Percentiles rank a stretch among this genome's conserved stretches.
These are phyloP conservation scores for Fagopyrum tataricum DNA, from an alignment of 148 eudicot genomes.

Conservation along the genomic window DNA sequence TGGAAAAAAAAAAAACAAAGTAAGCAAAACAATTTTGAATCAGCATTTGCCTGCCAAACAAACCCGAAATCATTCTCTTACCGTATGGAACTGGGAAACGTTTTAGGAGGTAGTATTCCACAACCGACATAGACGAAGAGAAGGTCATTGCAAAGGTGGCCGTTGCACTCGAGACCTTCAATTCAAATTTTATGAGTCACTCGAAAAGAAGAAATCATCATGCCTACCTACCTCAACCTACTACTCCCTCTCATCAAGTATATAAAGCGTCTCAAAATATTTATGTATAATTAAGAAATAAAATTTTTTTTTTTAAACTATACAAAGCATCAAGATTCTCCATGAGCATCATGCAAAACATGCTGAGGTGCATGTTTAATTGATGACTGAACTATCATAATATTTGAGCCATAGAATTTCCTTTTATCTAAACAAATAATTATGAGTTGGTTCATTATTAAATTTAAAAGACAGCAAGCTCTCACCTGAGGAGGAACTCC, in stretches of 20 bases:
- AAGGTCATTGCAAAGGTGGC: slow-evolving; percentile 96
- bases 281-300: too few species aligned
- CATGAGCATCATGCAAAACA: neutral
- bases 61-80: slow-evolving; percentile 22
- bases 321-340: too few species aligned
- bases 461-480: neutral
- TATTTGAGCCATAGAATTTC: too few species aligned
- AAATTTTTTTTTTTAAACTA: too few species aligned
- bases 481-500: slow-evolving; percentile 93
- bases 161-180: slow-evolving; percentile 94
- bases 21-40: neutral
- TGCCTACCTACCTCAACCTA: too few species aligned
- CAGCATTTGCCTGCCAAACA: neutral
- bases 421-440: too few species aligned
- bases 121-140: slow-evolving; percentile 93
- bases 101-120: slow-evolving; percentile 89
- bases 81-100: slow-evolving; percentile 95
- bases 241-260: too few species aligned
- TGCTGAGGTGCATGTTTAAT: neutral
- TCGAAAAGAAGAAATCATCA: neutral
- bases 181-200: neutral
- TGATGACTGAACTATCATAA: neutral
- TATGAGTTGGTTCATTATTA: neutral
- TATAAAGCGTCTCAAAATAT: too few species aligned
- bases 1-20: neutral